phyloP scores from a whole-genome alignment of 768 basidiomycete species.

The Phlebiopsis flavidoalba region DNA sequence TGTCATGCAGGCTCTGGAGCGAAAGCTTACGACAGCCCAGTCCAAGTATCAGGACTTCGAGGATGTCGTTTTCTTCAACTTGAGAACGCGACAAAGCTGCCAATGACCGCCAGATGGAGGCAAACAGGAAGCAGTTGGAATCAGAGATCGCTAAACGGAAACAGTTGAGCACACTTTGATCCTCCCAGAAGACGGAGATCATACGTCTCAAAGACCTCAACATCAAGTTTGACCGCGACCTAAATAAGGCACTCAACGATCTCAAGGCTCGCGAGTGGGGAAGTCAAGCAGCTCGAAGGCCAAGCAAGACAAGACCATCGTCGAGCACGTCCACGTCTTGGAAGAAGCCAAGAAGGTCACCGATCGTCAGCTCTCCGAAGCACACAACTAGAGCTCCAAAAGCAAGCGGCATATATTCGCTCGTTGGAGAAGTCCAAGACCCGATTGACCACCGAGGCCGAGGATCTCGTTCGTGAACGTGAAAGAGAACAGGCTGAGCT shows the following conservation, averaged over 20 bases:
- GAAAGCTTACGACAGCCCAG: slow-evolving; percentile 67
- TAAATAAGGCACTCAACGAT: slow-evolving; percentile 77
- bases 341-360: slow-evolving; percentile 95
- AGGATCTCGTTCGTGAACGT: slow-evolving; percentile 73
- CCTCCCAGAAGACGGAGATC: slow-evolving; percentile 66
- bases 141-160: slow-evolving; percentile 66
- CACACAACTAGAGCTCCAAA: slow-evolving; percentile 73
- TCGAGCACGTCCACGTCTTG: slow-evolving; percentile 94
- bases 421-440: slow-evolving; percentile 82
- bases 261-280: slow-evolving; percentile 80
- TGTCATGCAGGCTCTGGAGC: slow-evolving; percentile 58
- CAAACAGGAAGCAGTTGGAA: slow-evolving; percentile 66
- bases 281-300: slow-evolving; percentile 82
- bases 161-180: slow-evolving; percentile 60
- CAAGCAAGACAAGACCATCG: slow-evolving; percentile 94
- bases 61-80: slow-evolving; percentile 79
- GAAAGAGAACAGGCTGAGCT: slow-evolving; percentile 65
- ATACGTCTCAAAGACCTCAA: slow-evolving; percentile 62
- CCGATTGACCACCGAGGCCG: slow-evolving; percentile 71
- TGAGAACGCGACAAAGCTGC: slow-evolving; percentile 77
- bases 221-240: slow-evolving; percentile 69
- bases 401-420: slow-evolving; percentile 69
- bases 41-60: slow-evolving; percentile 82
- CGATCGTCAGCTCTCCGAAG: slow-evolving; percentile 82
- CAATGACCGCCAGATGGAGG: slow-evolving; percentile 69